These are phyloP conservation scores for Tylopilus sp. DNA, from an alignment of 768 basidiomycete genomes.

Conservation along the genomic window DNA sequence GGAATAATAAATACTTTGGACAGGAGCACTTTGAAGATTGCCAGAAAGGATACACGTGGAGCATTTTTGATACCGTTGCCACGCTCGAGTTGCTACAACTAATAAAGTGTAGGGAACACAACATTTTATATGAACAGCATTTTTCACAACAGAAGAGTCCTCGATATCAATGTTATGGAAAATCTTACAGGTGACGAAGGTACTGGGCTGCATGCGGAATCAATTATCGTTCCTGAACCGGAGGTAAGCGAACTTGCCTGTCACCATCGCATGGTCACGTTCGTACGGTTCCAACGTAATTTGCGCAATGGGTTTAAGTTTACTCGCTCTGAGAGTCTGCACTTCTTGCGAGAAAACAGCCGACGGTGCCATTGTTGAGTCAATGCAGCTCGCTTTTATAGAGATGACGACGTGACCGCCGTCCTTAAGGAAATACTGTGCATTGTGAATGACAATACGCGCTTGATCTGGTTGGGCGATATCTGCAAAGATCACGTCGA, in stretches of 20 bases:
- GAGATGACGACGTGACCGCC: conserved; percentile 91
- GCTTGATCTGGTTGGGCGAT: conserved; percentile 99
- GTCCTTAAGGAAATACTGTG: conserved; percentile 94
- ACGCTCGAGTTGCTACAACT: background rate
- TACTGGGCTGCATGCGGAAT: conserved; percentile 39
- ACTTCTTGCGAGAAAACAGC: conserved; percentile 89
- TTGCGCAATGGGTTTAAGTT: conserved; percentile 94
- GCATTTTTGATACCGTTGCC: background rate
- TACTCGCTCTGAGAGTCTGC: conserved; percentile 67
- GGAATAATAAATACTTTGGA: background rate
- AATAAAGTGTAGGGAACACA: background rate
- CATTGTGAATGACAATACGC: conserved; percentile 91
- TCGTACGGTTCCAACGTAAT: conserved; percentile 93
- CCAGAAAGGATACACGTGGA: conserved; percentile 7
- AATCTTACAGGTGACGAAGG: conserved; percentile 38
- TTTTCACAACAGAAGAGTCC: conserved; percentile 13
- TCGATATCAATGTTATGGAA: no score
- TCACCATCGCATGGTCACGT: conserved; percentile 88
- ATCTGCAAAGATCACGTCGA: conserved; percentile 98
- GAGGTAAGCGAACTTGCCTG: conserved; percentile 45
- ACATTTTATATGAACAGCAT: conserved; percentile 17
- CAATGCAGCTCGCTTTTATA: conserved; percentile 99
- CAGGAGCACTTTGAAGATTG: background rate
- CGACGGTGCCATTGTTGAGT: conserved; percentile 90
- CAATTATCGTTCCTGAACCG: background rate